Percentiles rank a stretch among this genome's conserved stretches.
Evolutionary conservation across 2,329 filamentous ascomycete species (phyloP).

Genomic region (Tolypocladium pustulatum): DNA sequence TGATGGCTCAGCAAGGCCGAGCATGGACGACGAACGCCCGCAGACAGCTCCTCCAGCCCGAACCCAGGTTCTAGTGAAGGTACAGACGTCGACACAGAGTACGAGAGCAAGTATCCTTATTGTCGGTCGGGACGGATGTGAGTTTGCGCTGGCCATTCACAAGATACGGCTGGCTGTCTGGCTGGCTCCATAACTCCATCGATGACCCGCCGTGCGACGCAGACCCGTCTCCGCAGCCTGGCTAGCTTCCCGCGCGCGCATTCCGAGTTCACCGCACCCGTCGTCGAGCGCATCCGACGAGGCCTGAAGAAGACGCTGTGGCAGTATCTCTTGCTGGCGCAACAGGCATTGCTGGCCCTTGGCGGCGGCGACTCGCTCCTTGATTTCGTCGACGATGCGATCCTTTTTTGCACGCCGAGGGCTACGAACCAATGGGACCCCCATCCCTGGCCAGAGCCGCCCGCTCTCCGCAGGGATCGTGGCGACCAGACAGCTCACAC

Average conservation of each 20-base stretch:
- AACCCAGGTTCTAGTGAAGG: not conserved
- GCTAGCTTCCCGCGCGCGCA: not conserved
- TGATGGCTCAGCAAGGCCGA: not conserved
- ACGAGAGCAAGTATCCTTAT: not conserved
- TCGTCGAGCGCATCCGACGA: not conserved
- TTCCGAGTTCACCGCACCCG: constrained; percentile 7
- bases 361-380: not conserved
- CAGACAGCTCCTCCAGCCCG: not conserved
- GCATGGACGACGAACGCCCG: not conserved
- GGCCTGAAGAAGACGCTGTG: not conserved
- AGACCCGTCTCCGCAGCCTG: not conserved
- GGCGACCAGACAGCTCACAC: constrained; percentile 2
- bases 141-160: not conserved
- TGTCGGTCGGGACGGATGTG: not conserved
- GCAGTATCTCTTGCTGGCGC: not conserved
- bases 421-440: constrained; percentile 9
- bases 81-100: not conserved
- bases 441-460: constrained; percentile 3
- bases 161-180: not conserved
- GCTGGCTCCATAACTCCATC: not conserved
- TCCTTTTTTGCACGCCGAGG: not conserved
- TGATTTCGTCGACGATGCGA: not conserved
- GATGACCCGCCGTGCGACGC: not conserved
- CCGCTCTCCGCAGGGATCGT: constrained; percentile 13
- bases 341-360: not conserved